These are phyloP conservation scores for Aureobasidium musti DNA, from an alignment of 2,329 filamentous ascomycete species.

Conservation along the genomic window DNA sequence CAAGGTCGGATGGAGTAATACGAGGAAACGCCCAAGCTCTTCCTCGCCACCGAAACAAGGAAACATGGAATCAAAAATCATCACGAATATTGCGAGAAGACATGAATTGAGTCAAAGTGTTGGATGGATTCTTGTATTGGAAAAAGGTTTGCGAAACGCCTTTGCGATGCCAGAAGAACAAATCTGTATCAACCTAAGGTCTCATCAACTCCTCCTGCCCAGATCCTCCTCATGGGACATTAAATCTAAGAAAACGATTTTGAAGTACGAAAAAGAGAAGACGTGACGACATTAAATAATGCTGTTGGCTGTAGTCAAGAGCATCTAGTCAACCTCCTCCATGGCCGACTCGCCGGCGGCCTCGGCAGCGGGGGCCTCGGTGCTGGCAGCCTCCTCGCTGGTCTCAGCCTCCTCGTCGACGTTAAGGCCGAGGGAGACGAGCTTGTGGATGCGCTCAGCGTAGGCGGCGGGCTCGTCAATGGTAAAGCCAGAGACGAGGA, in stretches of 20 bases:
- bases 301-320: slow-evolving; percentile 8
- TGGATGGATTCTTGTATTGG: slow-evolving; percentile 13
- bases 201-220: slow-evolving; percentile 16
- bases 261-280: slow-evolving; percentile 23
- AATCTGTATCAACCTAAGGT: slow-evolving; percentile 20
- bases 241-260: slow-evolving; percentile 24
- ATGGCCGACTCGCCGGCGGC: slow-evolving; percentile 86
- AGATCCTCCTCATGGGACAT: slow-evolving; percentile 16
- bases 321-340: slow-evolving; percentile 96
- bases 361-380: slow-evolving; percentile 62
- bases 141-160: slow-evolving; percentile 20
- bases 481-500: slow-evolving; percentile 98
- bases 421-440: slow-evolving; percentile 95
- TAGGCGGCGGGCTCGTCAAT: slow-evolving; percentile 98
- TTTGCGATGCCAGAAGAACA: slow-evolving; percentile 22
- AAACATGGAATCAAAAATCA: not conserved
- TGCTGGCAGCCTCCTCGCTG: slow-evolving; percentile 57
- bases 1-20: not conserved
- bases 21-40: not conserved
- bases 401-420: slow-evolving; percentile 90
- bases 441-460: slow-evolving; percentile 99
- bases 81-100: too few relatives aligned
- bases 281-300: slow-evolving; percentile 30
- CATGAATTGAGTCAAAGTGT: not conserved
- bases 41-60: too few relatives aligned